phyloP scores from a whole-genome alignment of 2,329 filamentous ascomycete species.

The Apiospora malaysiana region DNA sequence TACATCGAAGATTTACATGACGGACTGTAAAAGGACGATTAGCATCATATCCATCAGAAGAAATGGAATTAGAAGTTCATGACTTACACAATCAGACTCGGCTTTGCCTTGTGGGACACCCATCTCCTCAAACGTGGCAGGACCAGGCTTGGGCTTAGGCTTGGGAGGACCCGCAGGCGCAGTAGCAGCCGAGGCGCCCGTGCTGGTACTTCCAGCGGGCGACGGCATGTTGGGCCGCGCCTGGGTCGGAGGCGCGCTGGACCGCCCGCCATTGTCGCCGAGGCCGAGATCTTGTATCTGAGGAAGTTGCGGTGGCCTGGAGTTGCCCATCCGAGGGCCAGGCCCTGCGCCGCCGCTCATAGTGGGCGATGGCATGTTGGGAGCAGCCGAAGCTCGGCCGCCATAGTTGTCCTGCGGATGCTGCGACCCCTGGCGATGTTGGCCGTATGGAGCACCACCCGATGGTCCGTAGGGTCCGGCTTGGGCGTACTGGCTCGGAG shows the following conservation, averaged over 20 bases:
- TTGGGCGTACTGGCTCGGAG: constrained; percentile 34
- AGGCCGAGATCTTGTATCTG: neutral
- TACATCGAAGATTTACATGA: neutral
- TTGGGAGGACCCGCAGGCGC: constrained; percentile 43
- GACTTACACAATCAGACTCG: constrained; percentile 88
- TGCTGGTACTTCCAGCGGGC: constrained; percentile 36
- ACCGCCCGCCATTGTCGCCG: constrained; percentile 35
- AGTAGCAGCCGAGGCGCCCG: constrained; percentile 38
- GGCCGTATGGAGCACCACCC: constrained; percentile 43
- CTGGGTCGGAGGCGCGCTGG: constrained; percentile 44
- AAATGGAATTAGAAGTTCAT: neutral
- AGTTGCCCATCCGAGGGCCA: neutral
- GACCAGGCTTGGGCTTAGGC: constrained; percentile 62
- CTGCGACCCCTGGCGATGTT: constrained; percentile 43
- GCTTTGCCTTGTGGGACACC: constrained; percentile 84
- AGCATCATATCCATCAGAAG: neutral
- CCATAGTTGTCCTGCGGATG: constrained; percentile 36
- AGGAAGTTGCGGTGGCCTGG: neutral
- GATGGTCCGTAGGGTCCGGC: constrained; percentile 32
- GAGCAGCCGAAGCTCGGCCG: constrained; percentile 34
- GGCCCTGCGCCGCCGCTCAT: constrained; percentile 34
- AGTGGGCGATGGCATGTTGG: constrained; percentile 23
- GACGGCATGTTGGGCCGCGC: constrained; percentile 32
- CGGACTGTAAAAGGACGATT: neutral
- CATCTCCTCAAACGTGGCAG: constrained; percentile 98